Base-by-base conservation (phyloP, 306 rosid species). In the Corylus americana region DNA sequence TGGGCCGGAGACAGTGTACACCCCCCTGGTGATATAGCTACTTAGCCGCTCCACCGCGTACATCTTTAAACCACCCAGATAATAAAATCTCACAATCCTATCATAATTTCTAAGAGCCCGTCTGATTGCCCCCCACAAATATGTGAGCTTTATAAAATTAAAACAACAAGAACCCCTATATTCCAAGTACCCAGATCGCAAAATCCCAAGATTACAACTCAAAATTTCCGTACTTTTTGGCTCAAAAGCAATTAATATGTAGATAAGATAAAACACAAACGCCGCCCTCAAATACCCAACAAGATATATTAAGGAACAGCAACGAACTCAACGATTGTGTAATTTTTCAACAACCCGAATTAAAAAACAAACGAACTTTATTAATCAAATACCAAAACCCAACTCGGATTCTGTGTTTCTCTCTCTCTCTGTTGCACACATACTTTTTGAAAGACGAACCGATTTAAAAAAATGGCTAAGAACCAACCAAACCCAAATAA, bases 1-100 rank as follows among this genome's bases (percentile, higher is more conserved):
- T 4, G 99, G 92, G 4, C 88, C 97, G 9, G 97, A 89, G 20
- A 91, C 97, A 0, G 89, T 86, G 89, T 88, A 90, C 7, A 90
- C 94, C 2, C 98, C 98, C 66, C 85, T 89, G 39, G 90, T 82
- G 54, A 95, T 89, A 67, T 85, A 90, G 29, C 90, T 87, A 7
- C 97, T 93, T 48, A 96, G 76, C 83, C 97, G 85, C 84, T 87
- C 94, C 64, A 94, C 97, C 74, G 97, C 92, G 68, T 91, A 86
- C 99, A 96, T 96, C 86, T 83, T 91, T 83, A 76, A 49, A 70
- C 49, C 48, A 64, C 55, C 72, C 80, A 39, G 44, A 20, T 73
- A 42, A 55, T 11, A 68, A 69, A 59, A 13, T 61, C 80, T 71
- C 68, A 67, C 73, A 59, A 76, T 49, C 71, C 83, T 39, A 75